Percentiles rank a stretch among this genome's conserved stretches.
phyloP scores from a whole-genome alignment of 495 filamentous ascomycete species.

The Podospora bellae-mahoneyi region DNA sequence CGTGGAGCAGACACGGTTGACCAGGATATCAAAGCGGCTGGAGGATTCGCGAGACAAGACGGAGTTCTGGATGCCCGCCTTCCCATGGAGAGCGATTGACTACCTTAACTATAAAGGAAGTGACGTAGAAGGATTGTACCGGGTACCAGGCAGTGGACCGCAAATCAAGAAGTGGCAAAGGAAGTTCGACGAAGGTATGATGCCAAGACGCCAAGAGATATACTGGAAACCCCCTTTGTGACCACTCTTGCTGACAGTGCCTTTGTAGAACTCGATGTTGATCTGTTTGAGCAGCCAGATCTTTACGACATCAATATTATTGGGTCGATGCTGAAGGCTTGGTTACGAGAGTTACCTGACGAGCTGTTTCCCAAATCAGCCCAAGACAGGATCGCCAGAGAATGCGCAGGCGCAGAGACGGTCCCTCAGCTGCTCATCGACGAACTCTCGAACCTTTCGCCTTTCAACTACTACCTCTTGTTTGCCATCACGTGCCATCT shows the following conservation, averaged over 20 bases:
- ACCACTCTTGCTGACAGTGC: not conserved
- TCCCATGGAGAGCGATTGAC: conserved; percentile 89
- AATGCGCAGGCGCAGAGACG: conserved; percentile 69
- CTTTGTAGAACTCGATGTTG: conserved; percentile 68
- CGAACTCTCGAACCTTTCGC: conserved; percentile 83
- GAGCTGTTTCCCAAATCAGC: conserved; percentile 79
- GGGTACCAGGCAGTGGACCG: conserved; percentile 77
- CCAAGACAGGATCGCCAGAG: conserved; percentile 68
- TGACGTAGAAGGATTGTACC: conserved; percentile 86
- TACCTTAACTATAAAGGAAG: conserved; percentile 89
- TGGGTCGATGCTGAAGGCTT: conserved; percentile 86
- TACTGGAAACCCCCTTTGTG: not conserved
- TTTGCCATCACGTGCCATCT: conserved; percentile 94
- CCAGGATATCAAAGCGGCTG: conserved; percentile 78
- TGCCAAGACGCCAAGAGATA: not conserved
- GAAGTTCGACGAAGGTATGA: conserved; percentile 73
- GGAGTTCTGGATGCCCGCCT: conserved; percentile 94
- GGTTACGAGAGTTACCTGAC: conserved; percentile 89
- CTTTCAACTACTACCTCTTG: conserved; percentile 92
- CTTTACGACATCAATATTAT: conserved; percentile 93
- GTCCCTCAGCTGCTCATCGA: conserved; percentile 81
- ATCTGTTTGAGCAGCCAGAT: conserved; percentile 76
- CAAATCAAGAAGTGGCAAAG: conserved; percentile 85
- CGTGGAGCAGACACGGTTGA: conserved; percentile 78
- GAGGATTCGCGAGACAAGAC: conserved; percentile 87